Conservation (phyloP, 2,329 filamentous ascomycete species). For the Blumeria graminis region DNA sequence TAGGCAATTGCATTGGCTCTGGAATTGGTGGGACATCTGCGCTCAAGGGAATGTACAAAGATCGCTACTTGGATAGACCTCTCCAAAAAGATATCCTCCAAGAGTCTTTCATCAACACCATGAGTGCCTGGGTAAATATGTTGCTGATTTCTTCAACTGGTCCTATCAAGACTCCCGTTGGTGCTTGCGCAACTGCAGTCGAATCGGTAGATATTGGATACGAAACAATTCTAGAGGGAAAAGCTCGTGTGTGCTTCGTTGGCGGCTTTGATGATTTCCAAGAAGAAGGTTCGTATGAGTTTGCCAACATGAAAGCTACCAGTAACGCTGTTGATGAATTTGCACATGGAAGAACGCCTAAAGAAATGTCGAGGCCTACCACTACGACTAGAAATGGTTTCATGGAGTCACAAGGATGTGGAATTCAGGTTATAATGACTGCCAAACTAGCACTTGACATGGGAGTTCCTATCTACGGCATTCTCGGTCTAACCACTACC, state of each 20-base stretch:
- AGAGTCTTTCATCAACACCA: slow-evolving; percentile 99
- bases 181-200: slow-evolving; percentile 88
- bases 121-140: slow-evolving; percentile 99
- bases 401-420: slow-evolving; percentile 98
- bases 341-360: slow-evolving; percentile 76
- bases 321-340: slow-evolving; percentile 96
- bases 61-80: slow-evolving; percentile 87
- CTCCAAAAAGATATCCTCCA: slow-evolving; percentile 97
- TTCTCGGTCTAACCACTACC: slow-evolving; percentile 79
- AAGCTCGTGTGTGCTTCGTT: slow-evolving; percentile 90
- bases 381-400: slow-evolving; percentile 94
- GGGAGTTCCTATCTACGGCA: slow-evolving; percentile 93
- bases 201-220: slow-evolving; percentile 96
- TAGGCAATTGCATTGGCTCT: slow-evolving; percentile 94
- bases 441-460: slow-evolving; percentile 89
- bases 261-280: slow-evolving; percentile 99
- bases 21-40: slow-evolving; percentile 91
- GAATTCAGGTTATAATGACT: slow-evolving; percentile 97
- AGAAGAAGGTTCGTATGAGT: slow-evolving; percentile 97
- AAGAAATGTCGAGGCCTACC: slow-evolving; percentile 93
- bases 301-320: slow-evolving; percentile 99
- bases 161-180: slow-evolving; percentile 94
- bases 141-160: slow-evolving; percentile 87
- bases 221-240: slow-evolving; percentile 95
- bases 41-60: slow-evolving; percentile 93